A percentile compares a stretch with the other conserved stretches of the same genome.
These are phyloP conservation scores for Wallacemonas sp. DNA, from an alignment of 208 protist species.

Conservation along the genomic window DNA sequence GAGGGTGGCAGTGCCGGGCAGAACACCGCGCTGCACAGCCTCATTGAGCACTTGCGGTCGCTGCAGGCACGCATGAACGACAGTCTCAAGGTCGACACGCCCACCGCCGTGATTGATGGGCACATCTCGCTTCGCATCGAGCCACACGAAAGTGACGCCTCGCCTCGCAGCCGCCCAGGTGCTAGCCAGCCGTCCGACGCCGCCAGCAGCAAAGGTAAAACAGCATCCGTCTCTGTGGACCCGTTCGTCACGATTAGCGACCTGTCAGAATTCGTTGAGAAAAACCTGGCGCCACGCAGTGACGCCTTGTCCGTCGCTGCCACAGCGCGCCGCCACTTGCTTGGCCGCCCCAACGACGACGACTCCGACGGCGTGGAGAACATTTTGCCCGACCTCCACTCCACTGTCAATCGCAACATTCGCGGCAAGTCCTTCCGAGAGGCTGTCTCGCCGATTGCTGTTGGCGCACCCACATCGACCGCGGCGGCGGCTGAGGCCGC, in stretches of 20 bases:
- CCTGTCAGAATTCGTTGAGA: constrained; percentile 30
- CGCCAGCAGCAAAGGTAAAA: not conserved
- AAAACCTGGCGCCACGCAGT: constrained; percentile 20
- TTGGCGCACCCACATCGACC: not conserved
- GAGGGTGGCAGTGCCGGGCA: too few species aligned
- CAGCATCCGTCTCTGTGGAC: constrained; percentile 2
- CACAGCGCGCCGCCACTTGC: not conserved
- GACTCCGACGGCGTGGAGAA: constrained; percentile 13
- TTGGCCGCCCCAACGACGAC: not conserved
- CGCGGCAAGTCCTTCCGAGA: constrained; percentile 10
- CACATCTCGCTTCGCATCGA: not conserved
- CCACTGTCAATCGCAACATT: not conserved
- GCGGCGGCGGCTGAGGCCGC: not conserved
- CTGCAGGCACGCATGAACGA: constrained; percentile 24
- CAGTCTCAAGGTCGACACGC: not conserved
- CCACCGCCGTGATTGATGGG: not conserved
- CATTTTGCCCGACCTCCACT: constrained; percentile 12
- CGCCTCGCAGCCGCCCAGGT: too few species aligned
- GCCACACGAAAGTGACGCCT: too few species aligned
- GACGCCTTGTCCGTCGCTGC: constrained; percentile 6
- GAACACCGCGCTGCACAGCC: constrained; percentile 15
- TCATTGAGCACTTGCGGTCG: constrained; percentile 40
- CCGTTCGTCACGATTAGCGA: constrained; percentile 15
- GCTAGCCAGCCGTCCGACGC: too few species aligned
- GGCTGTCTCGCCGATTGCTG: not conserved